phyloP scores from a whole-genome alignment of 1,139 yeast species.

The Pichia terricola region DNA sequence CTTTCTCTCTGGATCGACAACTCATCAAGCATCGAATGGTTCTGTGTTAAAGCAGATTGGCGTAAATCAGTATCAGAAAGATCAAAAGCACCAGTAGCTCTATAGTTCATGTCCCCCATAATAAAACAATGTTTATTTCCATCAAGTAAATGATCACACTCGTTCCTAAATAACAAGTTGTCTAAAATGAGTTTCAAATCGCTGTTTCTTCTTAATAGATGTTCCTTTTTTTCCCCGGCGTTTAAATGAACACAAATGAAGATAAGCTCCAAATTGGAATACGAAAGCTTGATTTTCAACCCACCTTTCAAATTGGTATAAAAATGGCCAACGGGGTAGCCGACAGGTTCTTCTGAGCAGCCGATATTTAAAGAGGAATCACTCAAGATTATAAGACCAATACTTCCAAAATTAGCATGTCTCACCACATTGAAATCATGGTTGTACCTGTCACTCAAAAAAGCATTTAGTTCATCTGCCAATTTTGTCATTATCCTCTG shows the following conservation, averaged over 20 bases:
- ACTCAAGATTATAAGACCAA: slow-evolving; percentile 32
- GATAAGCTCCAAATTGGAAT: slow-evolving; percentile 34
- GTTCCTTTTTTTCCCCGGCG: slow-evolving; percentile 61
- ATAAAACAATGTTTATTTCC: slow-evolving; percentile 48
- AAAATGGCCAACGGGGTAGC: slow-evolving; percentile 46
- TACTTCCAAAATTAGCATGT: slow-evolving; percentile 49
- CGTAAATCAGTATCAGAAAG: neutral
- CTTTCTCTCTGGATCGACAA: slow-evolving; percentile 35
- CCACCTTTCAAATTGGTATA: slow-evolving; percentile 70
- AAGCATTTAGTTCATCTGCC: slow-evolving; percentile 32
- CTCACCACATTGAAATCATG: slow-evolving; percentile 36
- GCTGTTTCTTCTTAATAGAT: slow-evolving; percentile 39
- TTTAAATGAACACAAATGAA: slow-evolving; percentile 64
- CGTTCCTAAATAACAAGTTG: slow-evolving; percentile 52
- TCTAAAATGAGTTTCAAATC: slow-evolving; percentile 43
- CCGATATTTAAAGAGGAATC: neutral
- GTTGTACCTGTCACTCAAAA: slow-evolving; percentile 32
- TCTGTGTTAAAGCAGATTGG: neutral
- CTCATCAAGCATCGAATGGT: slow-evolving; percentile 39
- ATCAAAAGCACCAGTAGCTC: slow-evolving; percentile 32
- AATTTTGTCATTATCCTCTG: slow-evolving; percentile 34
- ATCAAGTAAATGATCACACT: too few relatives aligned
- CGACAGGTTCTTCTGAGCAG: slow-evolving; percentile 18
- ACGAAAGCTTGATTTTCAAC: slow-evolving; percentile 45
- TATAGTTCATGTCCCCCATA: slow-evolving; percentile 78